Conservation (phyloP, 2,329 filamentous ascomycete genomes). For the Myriosclerotinia scirpicola region DNA sequence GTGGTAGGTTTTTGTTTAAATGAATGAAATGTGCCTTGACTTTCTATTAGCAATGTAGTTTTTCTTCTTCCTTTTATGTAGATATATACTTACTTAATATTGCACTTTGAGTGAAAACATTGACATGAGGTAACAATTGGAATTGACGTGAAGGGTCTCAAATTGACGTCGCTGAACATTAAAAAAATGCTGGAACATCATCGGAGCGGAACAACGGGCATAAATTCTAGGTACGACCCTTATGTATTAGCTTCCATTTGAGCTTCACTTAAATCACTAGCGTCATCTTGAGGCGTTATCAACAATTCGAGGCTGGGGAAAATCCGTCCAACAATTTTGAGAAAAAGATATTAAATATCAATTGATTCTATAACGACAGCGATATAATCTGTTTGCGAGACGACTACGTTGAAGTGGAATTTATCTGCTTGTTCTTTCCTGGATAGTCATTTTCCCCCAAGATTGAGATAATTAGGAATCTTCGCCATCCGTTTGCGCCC, state of each 20-base stretch:
- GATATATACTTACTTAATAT: neutral
- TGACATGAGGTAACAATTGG: neutral
- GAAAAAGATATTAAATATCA: neutral
- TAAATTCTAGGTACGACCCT: neutral
- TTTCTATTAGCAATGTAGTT: neutral
- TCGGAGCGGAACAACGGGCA: neutral
- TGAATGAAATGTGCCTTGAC: slow-evolving; percentile 2
- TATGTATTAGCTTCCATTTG: neutral
- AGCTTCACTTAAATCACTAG: neutral
- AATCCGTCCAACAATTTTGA: slow-evolving; percentile 1
- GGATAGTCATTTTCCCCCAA: neutral
- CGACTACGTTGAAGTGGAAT: neutral
- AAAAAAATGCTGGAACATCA: neutral
- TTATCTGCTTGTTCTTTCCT: neutral
- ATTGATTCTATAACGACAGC: neutral
- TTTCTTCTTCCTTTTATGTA: neutral
- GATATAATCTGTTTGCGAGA: neutral
- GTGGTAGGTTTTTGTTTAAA: slow-evolving; percentile 27
- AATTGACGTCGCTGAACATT: neutral
- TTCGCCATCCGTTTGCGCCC: slow-evolving; percentile 19
- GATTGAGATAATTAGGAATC: neutral
- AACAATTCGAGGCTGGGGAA: slow-evolving; percentile 29
- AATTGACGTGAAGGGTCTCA: neutral
- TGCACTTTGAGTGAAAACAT: neutral
- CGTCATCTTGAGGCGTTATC: slow-evolving; percentile 23